Conservation (phyloP, 2,329 filamentous ascomycete species). For the Periconia macrospinosa region DNA sequence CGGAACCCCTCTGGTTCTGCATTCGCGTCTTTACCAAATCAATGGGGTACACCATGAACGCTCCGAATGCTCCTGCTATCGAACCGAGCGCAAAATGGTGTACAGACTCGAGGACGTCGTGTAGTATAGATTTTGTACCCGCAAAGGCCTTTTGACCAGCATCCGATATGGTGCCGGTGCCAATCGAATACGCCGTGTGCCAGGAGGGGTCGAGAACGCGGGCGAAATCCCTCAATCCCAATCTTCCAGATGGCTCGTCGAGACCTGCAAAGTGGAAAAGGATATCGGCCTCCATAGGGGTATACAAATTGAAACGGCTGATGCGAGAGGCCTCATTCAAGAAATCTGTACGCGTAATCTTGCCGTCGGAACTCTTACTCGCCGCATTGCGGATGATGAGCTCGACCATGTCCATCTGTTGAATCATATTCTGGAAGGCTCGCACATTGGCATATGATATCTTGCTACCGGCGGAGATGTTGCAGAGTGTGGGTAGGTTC, state of each 20-base stretch:
- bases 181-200: constrained; percentile 67
- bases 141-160: constrained; percentile 58
- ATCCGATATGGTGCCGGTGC: constrained; percentile 50
- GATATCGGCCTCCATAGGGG: constrained; percentile 98
- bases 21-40: constrained; percentile 98
- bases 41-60: constrained; percentile 99
- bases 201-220: constrained; percentile 95
- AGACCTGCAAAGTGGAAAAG: constrained; percentile 97
- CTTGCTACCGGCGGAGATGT: constrained; percentile 87
- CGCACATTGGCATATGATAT: constrained; percentile 97
- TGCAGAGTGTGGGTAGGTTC: constrained; percentile 90
- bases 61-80: constrained; percentile 91
- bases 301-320: constrained; percentile 93
- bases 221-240: constrained; percentile 82
- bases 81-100: constrained; percentile 92
- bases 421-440: constrained; percentile 96
- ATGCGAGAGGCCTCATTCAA: constrained; percentile 88
- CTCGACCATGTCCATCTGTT: constrained; percentile 97
- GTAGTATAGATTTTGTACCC: constrained; percentile 60
- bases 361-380: constrained; percentile 79
- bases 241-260: constrained; percentile 82
- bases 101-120: constrained; percentile 70
- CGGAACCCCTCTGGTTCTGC: constrained; percentile 85
- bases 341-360: constrained; percentile 93
- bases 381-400: constrained; percentile 87